Conservation (phyloP, 257 asterid species). For the Jacaranda copaia region DNA sequence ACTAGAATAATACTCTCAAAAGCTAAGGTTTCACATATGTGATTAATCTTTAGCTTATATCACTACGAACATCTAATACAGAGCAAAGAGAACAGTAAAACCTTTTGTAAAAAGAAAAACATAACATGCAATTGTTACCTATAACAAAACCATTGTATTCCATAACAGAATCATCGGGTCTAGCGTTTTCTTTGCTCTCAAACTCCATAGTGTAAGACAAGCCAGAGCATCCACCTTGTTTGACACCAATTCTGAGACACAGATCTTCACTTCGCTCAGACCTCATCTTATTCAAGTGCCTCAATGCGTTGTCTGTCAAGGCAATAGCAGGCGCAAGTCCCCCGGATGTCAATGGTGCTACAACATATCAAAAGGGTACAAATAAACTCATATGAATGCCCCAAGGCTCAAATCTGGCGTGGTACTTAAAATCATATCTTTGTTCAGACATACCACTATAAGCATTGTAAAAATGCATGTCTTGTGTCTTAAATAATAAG, state of each 20-base stretch:
- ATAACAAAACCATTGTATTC: conserved; percentile 85
- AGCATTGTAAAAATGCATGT: too few species aligned
- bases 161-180: conserved; percentile 86
- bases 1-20: neutral
- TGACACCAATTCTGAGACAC: conserved; percentile 92
- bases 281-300: conserved; percentile 81
- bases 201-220: conserved; percentile 97
- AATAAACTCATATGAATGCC: conserved; percentile 16
- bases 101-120: neutral
- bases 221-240: conserved; percentile 99
- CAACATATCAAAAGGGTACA: conserved; percentile 10
- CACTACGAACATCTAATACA: neutral
- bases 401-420: neutral
- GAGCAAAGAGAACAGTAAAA: conserved; percentile 1
- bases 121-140: conserved; percentile 49
- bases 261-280: conserved; percentile 68
- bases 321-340: conserved; percentile 84
- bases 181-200: conserved; percentile 74
- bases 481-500: too few species aligned
- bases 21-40: neutral
- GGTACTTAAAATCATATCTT: too few species aligned
- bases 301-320: conserved; percentile 77
- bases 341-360: conserved; percentile 73
- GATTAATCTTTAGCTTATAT: neutral
- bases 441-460: too few species aligned